Evolutionary conservation across 2,329 filamentous ascomycete species (phyloP), one percentile per base, ranked within the genome.

Genomic region (Talaromyces atroroseus): DNA sequence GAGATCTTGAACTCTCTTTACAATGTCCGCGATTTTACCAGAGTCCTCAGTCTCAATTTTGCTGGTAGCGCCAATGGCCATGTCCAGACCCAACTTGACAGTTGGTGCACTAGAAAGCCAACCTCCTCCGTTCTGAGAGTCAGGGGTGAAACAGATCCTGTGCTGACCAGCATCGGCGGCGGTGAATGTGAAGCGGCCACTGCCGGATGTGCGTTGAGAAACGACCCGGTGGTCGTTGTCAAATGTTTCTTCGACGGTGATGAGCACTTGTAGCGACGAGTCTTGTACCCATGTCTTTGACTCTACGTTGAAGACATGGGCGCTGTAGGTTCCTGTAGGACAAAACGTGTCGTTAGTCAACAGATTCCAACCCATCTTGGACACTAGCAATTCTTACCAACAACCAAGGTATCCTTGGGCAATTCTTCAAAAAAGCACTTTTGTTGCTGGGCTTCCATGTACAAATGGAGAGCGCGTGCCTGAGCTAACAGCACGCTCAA

Each of bases 391-490:
- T 46, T 34, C 83, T 60, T 79, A 87, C 84, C 94, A 58, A 96
- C 92, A 56, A 99, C 92, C 58, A 99, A 79, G 14, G 94, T 97
- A 74, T 96, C 92, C 80, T 97, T 96, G 63, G 94, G 92, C 58
- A 99, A 83, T 75, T 97, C 92, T 78, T 99, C 94, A 77, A 89
- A 95, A 84, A 99, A 99, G 78, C 94, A 99, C 78, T 95, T 96
- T 64, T 90, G 87, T 62, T 83, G 78, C 50, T 83, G 82, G 67
- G 88, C 89, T 72, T 97, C 91, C 73, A 97, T 86, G 80, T 89
- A 97, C 81, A 99, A 95, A 84, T 95, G 92, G 58, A 99, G 83
- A 56, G 92, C 91, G 71, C 91, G 88, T 60, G 88, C 84, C 59
- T 85, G 84, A 36, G 80, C 69, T 48, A 82, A 71, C 73, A 92